phyloP scores from a whole-genome alignment of 2,329 filamentous ascomycete species.

The Chrysoporthe deuterocubensis region DNA sequence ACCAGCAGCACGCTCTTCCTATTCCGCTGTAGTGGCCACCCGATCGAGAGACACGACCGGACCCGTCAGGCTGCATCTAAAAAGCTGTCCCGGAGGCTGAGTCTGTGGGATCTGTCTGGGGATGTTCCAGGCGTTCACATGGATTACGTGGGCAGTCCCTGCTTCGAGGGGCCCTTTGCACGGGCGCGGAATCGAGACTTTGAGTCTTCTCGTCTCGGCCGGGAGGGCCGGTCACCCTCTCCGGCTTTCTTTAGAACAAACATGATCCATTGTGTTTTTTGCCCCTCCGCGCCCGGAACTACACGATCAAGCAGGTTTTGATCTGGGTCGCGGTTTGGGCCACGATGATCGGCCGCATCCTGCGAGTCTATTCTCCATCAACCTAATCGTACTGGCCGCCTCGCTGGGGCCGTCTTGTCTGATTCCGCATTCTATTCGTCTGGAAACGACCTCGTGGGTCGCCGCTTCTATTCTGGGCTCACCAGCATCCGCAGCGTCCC shows the following conservation, averaged over 20 bases:
- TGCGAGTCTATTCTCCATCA: neutral
- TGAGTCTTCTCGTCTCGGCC: slow-evolving; percentile 13
- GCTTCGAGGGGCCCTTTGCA: neutral
- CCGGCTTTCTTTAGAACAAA: slow-evolving; percentile 15
- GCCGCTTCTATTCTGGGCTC: neutral
- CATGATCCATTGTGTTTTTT: neutral
- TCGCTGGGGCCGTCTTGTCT: neutral
- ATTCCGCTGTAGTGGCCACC: neutral
- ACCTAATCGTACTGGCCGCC: slow-evolving; percentile 6
- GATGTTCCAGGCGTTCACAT: neutral
- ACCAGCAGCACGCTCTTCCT: neutral
- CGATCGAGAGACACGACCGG: neutral
- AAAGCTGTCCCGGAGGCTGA: neutral
- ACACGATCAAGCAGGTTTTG: neutral
- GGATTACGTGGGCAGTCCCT: neutral
- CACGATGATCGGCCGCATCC: slow-evolving; percentile 4
- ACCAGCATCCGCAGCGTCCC: neutral
- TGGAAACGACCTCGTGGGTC: neutral
- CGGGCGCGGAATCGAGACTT: neutral
- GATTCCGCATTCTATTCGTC: neutral
- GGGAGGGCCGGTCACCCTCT: slow-evolving; percentile 2
- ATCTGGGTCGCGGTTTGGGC: neutral
- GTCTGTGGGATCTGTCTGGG: neutral
- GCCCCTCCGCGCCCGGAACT: neutral
- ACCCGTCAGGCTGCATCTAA: neutral